A percentile compares a stretch with the other conserved stretches of the same genome.
Conservation (phyloP, 164 flowering plant species). For the Protea cynaroides region DNA sequence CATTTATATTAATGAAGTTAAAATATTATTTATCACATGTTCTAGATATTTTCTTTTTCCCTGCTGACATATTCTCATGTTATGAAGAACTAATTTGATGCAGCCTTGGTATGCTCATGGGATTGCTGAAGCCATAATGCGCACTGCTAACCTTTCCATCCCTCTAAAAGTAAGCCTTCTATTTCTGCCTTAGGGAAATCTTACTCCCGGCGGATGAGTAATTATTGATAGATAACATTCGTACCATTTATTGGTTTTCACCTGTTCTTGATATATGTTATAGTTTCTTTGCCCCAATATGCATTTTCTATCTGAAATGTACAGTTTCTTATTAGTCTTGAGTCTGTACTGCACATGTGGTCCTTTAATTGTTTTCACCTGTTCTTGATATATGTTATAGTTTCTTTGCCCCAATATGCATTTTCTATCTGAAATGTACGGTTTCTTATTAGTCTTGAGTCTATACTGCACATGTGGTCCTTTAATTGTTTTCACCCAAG, state of each 20-base stretch:
- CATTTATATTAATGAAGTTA: too few relatives aligned
- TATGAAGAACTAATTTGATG: constrained; percentile 9
- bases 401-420: neutral
- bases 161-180: constrained; percentile 66
- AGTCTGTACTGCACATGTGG: neutral
- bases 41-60: neutral
- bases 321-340: too few relatives aligned
- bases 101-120: constrained; percentile 99
- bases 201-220: neutral
- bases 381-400: neutral
- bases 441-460: too few relatives aligned
- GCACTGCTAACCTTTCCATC: constrained; percentile 84
- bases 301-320: neutral
- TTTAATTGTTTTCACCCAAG: neutral
- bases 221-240: too few relatives aligned
- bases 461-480: neutral
- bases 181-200: neutral
- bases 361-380: neutral
- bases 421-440: neutral
- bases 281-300: neutral
- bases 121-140: constrained; percentile 92
- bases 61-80: neutral
- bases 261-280: neutral
- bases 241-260: neutral
- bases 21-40: too few relatives aligned